Conservation (phyloP, 192 early-diverging fungal species). For the Spinellus fusiger region DNA sequence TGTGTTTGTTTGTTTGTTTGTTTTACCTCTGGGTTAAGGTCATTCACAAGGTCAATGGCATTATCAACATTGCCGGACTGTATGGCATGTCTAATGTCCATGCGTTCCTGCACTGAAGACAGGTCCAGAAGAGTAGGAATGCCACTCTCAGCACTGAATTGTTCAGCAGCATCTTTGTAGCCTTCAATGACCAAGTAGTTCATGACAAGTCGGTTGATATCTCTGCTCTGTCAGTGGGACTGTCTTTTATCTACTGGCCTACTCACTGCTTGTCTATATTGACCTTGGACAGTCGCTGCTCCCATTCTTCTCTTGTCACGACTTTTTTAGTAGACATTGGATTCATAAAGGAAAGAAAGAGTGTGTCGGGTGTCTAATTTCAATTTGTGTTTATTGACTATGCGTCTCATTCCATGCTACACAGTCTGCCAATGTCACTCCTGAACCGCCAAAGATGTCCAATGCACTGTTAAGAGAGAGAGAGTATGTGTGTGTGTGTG, state of each 20-base stretch:
- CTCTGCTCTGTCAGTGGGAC: slow-evolving; percentile 49
- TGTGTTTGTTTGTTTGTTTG: not conserved
- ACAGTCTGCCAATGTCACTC: slow-evolving; percentile 78
- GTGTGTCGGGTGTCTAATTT: not conserved
- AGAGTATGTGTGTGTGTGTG: not conserved
- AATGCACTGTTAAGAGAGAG: slow-evolving; percentile 58
- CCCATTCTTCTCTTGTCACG: slow-evolving; percentile 78
- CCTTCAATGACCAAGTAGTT: slow-evolving; percentile 99
- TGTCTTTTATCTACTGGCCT: not conserved
- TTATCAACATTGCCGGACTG: slow-evolving; percentile 84
- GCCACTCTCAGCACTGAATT: slow-evolving; percentile 86
- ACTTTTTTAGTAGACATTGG: slow-evolving; percentile 43
- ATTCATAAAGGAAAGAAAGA: not conserved
- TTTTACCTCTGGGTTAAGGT: slow-evolving; percentile 92
- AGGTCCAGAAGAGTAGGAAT: slow-evolving; percentile 77
- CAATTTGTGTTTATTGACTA: slow-evolving; percentile 6
- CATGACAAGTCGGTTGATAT: slow-evolving; percentile 97
- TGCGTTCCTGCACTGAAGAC: slow-evolving; percentile 87
- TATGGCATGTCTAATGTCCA: slow-evolving; percentile 90
- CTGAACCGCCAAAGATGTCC: slow-evolving; percentile 93
- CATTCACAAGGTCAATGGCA: slow-evolving; percentile 97
- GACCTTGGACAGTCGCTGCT: slow-evolving; percentile 73
- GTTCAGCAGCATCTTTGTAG: slow-evolving; percentile 97
- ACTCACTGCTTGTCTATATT: slow-evolving; percentile 73
- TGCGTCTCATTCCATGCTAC: slow-evolving; percentile 60